Base-by-base conservation (phyloP, 352 stramenopile genomes). In the Pythium brachiatum region DNA sequence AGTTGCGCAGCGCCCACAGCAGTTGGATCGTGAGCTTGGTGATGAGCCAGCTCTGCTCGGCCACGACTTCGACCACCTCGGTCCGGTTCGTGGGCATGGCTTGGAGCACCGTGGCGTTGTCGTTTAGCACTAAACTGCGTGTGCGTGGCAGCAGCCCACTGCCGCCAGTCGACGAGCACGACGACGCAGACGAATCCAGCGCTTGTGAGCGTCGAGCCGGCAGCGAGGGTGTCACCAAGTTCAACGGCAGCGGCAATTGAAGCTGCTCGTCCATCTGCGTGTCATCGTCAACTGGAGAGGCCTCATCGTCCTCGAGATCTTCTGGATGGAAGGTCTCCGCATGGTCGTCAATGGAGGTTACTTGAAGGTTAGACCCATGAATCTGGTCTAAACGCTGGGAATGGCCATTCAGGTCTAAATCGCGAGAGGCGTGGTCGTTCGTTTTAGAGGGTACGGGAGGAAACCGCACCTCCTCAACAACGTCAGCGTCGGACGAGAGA, bases 11-110 rank as follows among this genome's bases (percentile, higher is more conserved):
- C 23, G 78, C 79, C 81, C 81, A 90, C 12, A 90, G 64, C 31
- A 90, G 55, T 64, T 90, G 76, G 48, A 88, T 53, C 50, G 74
- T 74, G 48, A 90, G 76, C 64, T 88, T 89, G 25, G 79, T 89
- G 50, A 90, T 71, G 32, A 90, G 72, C 79, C 79, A 90, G 52
- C 79, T 88, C 68, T 88, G 79, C 57, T 88, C 79, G 16, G 79
- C 79, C 26, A 88, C 60, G 20, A 88, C 79, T 57, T 86, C 79
- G 9, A 88, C 76, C 7, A 70, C 76, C 51, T 86, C 79, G 16
- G 60, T 62, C 15, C 67, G 57, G n/a, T 68, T 79, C 21, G 69
- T 76, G 6, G 78, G 71, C 20, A 79, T 69, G 13, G 76, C 76
- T 58, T 88, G 79, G 1, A 85, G 66, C 25, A 88, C 76, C 0